Evolutionary conservation across 2,329 filamentous ascomycete genomes (phyloP).

Genomic region (Colletotrichum theobromicola): DNA sequence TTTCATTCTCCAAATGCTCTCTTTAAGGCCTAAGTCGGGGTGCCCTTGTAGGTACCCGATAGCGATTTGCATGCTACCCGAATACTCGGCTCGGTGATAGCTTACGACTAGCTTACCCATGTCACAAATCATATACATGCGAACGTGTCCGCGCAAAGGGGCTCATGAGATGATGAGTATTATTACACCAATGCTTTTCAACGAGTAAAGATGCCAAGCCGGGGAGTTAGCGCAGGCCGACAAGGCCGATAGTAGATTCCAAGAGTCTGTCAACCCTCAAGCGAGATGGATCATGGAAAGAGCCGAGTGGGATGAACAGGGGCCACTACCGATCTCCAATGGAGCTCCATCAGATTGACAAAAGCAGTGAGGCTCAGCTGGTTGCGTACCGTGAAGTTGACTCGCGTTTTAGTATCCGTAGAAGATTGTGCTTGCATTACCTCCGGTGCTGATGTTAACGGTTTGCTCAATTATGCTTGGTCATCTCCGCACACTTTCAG

Average conservation of each 20-base stretch:
- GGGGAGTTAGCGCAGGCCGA: neutral
- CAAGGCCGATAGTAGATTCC: neutral
- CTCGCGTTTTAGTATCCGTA: neutral
- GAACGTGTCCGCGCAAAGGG: neutral
- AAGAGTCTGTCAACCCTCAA: neutral
- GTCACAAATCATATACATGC: neutral
- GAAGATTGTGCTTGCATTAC: neutral
- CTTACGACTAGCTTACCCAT: neutral
- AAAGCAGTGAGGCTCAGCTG: neutral
- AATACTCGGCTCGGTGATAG: neutral
- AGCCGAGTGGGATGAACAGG: neutral
- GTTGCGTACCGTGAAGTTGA: neutral
- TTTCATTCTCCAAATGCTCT: neutral
- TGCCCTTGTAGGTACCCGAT: neutral
- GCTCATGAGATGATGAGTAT: neutral
- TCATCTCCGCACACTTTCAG: neutral
- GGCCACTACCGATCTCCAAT: neutral
- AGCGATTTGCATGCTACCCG: neutral
- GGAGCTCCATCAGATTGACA: neutral
- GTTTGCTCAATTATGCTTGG: neutral
- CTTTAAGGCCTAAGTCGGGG: neutral
- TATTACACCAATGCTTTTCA: neutral
- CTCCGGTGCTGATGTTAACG: neutral
- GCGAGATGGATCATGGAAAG: neutral
- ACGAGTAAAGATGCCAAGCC: neutral